phyloP scores from a whole-genome alignment of 495 filamentous ascomycete genomes.

The Aspergillus baeticus region DNA sequence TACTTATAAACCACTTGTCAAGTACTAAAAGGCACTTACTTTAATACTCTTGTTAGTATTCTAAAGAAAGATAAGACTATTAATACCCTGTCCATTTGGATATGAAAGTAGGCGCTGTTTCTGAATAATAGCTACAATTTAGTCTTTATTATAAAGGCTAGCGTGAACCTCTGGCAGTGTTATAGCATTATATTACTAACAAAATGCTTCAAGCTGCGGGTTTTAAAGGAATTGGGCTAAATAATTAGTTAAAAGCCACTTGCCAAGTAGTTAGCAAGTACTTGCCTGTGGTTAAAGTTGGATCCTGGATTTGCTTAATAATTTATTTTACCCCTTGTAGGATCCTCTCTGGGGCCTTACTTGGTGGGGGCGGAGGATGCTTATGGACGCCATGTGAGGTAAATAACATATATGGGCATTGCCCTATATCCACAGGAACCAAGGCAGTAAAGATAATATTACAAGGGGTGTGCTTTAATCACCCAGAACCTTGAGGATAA shows the following conservation, averaged over 20 bases:
- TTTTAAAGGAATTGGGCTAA: conserved; percentile 12
- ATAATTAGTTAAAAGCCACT: not conserved
- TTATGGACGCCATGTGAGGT: conserved; percentile 9
- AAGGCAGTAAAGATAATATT: conserved; percentile 11
- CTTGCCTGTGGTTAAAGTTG: conserved; percentile 7
- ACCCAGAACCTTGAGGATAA: conserved; percentile 2
- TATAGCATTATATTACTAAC: conserved; percentile 7
- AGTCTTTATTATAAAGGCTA: conserved; percentile 11
- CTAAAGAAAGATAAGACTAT: conserved; percentile 7
- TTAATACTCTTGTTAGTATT: not conserved
- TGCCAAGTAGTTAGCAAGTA: conserved; percentile 7
- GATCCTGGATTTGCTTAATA: conserved; percentile 1
- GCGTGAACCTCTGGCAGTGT: conserved; percentile 11
- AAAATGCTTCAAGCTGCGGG: conserved; percentile 11
- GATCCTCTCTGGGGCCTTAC: conserved; percentile 7
- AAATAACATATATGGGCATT: conserved; percentile 13
- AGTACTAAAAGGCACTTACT: conserved; percentile 1
- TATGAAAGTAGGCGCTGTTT: conserved; percentile 8
- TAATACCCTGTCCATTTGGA: conserved; percentile 10
- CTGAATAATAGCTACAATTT: conserved; percentile 12
- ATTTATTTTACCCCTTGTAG: not conserved
- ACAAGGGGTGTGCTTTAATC: not conserved
- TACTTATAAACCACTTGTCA: not conserved
- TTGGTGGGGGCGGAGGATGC: conserved; percentile 9
- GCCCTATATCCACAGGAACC: conserved; percentile 2